phyloP scores from a whole-genome alignment of 495 filamentous ascomycete species.

The Penicillium canescens region DNA sequence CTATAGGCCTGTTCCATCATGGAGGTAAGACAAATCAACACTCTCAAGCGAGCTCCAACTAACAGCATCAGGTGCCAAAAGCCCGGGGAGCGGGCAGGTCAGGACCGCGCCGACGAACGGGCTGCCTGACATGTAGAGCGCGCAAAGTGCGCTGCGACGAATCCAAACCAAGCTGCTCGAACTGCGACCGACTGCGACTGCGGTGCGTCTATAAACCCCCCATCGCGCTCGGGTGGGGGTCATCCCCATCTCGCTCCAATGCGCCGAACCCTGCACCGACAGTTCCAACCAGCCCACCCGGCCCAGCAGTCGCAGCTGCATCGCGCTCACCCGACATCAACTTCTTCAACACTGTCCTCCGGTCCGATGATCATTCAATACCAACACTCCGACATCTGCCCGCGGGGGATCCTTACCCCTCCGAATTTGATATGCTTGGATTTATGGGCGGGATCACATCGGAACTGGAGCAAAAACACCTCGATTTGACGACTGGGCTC shows the following conservation, averaged over 20 bases:
- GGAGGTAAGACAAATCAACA: slow-evolving; percentile 13
- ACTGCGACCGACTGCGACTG: slow-evolving; percentile 39
- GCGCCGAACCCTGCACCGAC: slow-evolving; percentile 8
- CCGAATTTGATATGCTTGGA: slow-evolving; percentile 40
- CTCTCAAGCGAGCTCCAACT: slow-evolving; percentile 1
- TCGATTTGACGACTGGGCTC: slow-evolving; percentile 32
- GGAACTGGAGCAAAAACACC: slow-evolving; percentile 40
- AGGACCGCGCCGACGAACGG: slow-evolving; percentile 43
- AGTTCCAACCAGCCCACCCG: not conserved
- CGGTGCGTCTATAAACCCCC: slow-evolving; percentile 36
- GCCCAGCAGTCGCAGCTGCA: slow-evolving; percentile 3
- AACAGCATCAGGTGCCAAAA: slow-evolving; percentile 44
- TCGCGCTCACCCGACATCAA: slow-evolving; percentile 26
- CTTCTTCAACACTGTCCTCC: slow-evolving; percentile 37
- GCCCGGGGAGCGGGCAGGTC: slow-evolving; percentile 41
- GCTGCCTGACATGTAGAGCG: slow-evolving; percentile 46
- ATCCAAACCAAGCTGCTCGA: slow-evolving; percentile 37
- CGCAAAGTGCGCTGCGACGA: slow-evolving; percentile 51
- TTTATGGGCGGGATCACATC: slow-evolving; percentile 44
- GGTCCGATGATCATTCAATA: slow-evolving; percentile 24
- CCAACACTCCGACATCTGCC: slow-evolving; percentile 11
- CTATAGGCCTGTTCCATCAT: slow-evolving; percentile 14
- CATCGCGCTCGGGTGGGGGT: slow-evolving; percentile 8
- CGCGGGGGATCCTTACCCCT: slow-evolving; percentile 12
- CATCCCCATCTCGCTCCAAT: slow-evolving; percentile 10